Base-by-base conservation (phyloP, 768 basidiomycete genomes). In the Mrakia gelida region DNA sequence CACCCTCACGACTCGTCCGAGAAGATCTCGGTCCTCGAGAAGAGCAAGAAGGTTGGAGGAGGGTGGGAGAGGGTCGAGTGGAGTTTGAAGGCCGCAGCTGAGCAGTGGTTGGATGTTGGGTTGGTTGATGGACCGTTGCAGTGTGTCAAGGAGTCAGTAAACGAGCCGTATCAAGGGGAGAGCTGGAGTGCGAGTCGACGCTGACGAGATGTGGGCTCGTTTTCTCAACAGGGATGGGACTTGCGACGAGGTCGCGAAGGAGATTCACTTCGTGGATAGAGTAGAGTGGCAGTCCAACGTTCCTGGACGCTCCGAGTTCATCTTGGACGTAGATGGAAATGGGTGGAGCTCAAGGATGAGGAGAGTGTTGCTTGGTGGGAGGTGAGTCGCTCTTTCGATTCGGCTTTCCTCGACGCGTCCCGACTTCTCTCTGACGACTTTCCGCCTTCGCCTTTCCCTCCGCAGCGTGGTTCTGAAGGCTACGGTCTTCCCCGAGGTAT, bases 311-410 rank as follows among this genome's bases (percentile, higher is more conserved):
- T n/a, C 26, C 1, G 59, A 74, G 52, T 78, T 67, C 26, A 65
- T 73, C 11, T 1, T 78, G 18, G 77, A 78, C 32, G 77, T 78
- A 8, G 77, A 78, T 26, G 77, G 77, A 3, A 78, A 78, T 34
- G 77, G 77, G 21, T 78, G 77, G 77, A 73, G 72, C 32, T 73
- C 72, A 16, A 63, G 77, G 41, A 73, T 78, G 43, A 38, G 77
- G 34, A 13, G 77, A 9, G 52, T 74, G 16, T 52, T 78, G 23
- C 62, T 73, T 1, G 52, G 65, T 15, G 77, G 73, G 23, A 70
- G 67, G 67, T 43, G 26, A 38, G 67, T 41, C 30, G 2, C 7
- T 11, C 9, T 26, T 65, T 7, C 59, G 23, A 10, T 38, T 38
- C 16, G 18, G 38, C 38, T 23, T 30, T 21, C 30, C 30, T 67